Base-by-base conservation (phyloP, 179 eudicot genomes). In the Nepenthes alata region DNA sequence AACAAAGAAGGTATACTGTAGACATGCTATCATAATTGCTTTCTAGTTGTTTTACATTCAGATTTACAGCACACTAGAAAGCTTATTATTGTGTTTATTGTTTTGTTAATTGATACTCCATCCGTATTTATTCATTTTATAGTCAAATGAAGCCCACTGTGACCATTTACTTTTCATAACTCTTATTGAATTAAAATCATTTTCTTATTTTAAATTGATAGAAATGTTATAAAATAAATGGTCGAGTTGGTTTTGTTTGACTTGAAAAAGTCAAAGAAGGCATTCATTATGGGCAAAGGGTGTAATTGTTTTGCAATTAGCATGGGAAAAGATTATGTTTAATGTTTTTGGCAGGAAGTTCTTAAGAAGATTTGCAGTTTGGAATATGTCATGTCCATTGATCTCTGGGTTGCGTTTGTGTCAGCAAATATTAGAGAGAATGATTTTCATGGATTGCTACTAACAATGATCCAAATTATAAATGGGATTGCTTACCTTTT, bases 361-460 rank as follows among this genome's bases (percentile, higher is more conserved):
- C 75, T 87, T n/a, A 72, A 72, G 76, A 85, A 79, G 76, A 79
- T 85, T 56, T 93, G 88, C 79, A 85, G 94, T 67, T 83, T 91
- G 94, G 87, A 89, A 61, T 93, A 73, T 59, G 81, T 66, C 34
- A 65, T 82, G 70, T 87, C 91, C 75, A 73, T 94, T 57, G 94
- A 90, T 74, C 70, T 90, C 7, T 90, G 95, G 97, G 99, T 94
- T 71, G 63, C 35, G 54, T 94, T 80, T 75, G 70, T 82, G 53
- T 70, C 88, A 57, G 72, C 70, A 62, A 87, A 83, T 70, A 63
- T 75, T 62, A 72, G 56, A 11, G 96, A 85, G 51, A 69, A 72
- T 65, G 86, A 87, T 71, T 82, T 94, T 66, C 94, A 82, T 68
- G 74, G 74, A 37, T 64, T 85, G 59, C 62, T 80, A 63, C 85